Evolutionary conservation across 1,284 basidiomycete genomes (phyloP).

Genomic region (Fomitopsis schrenkii): DNA sequence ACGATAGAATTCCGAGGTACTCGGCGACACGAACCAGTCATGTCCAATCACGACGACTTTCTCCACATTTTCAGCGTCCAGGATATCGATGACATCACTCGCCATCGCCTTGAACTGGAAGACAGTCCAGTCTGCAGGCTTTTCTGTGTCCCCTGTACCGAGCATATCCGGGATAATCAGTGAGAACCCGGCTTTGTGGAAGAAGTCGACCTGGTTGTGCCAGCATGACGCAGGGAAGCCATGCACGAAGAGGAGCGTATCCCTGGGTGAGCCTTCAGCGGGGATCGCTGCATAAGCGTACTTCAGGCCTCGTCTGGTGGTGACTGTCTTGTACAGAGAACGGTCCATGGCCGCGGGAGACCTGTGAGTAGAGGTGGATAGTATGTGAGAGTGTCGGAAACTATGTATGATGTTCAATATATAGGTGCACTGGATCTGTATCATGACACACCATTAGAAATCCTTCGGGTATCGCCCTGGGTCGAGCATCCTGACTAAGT

Average conservation of each 20-base stretch:
- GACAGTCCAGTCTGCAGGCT: conserved; percentile 36
- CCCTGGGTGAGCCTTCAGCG: conserved; percentile 2
- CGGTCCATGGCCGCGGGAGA: background rate
- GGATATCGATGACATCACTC: conserved; percentile 43
- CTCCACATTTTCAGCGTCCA: conserved; percentile 34
- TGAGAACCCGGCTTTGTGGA: conserved; percentile 41
- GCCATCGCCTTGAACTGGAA: conserved; percentile 37
- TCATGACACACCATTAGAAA: too few relatives aligned
- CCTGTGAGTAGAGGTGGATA: too few relatives aligned
- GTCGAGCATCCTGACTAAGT: too few relatives aligned
- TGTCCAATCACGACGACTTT: conserved; percentile 26
- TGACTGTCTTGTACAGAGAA: conserved; percentile 3
- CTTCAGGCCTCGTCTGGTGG: conserved; percentile 7
- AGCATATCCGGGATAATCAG: conserved; percentile 50
- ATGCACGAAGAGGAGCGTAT: conserved; percentile 10
- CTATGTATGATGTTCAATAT: too few relatives aligned
- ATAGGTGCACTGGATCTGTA: too few relatives aligned
- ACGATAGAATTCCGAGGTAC: background rate
- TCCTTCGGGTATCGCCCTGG: too few relatives aligned
- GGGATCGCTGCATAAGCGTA: conserved; percentile 9
- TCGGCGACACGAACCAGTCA: background rate
- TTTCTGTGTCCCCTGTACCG: conserved; percentile 49
- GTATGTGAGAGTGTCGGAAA: too few relatives aligned
- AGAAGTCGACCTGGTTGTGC: conserved; percentile 23
- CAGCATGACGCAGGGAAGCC: conserved; percentile 12